These are phyloP conservation scores for Vitis labrusca DNA, from an alignment of 164 flowering plant genomes.

Conservation along the genomic window DNA sequence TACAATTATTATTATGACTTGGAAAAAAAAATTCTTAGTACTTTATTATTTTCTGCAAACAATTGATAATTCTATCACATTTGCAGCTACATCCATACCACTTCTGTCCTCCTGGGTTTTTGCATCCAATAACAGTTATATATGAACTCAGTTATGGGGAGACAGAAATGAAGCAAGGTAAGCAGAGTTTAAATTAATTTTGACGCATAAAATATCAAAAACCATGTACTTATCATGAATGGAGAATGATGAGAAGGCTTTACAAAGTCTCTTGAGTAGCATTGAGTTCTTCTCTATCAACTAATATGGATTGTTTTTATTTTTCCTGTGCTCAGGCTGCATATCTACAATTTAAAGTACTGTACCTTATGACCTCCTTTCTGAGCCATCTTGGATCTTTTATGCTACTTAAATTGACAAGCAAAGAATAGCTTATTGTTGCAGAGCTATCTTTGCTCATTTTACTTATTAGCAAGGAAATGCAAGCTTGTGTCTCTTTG, in stretches of 20 bases:
- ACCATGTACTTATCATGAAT: neutral
- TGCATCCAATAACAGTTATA: constrained; percentile 76
- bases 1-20: no score
- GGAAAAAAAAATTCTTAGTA: neutral
- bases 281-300: neutral
- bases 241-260: neutral
- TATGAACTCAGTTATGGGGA: constrained; percentile 93
- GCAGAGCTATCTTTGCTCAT: no score
- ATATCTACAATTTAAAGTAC: neutral
- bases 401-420: no score
- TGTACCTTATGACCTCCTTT: no score
- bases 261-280: neutral
- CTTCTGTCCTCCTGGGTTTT: constrained; percentile 75
- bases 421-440: no score
- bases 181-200: neutral
- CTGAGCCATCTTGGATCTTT: no score
- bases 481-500: no score
- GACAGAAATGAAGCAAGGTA: constrained; percentile 94
- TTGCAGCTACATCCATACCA: constrained; percentile 80
- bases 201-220: neutral
- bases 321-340: neutral
- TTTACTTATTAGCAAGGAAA: no score
- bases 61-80: constrained; percentile 8
- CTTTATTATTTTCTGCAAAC: neutral
- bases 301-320: neutral